phyloP scores from a whole-genome alignment of 768 basidiomycete species.

The Lepiota venenata region DNA sequence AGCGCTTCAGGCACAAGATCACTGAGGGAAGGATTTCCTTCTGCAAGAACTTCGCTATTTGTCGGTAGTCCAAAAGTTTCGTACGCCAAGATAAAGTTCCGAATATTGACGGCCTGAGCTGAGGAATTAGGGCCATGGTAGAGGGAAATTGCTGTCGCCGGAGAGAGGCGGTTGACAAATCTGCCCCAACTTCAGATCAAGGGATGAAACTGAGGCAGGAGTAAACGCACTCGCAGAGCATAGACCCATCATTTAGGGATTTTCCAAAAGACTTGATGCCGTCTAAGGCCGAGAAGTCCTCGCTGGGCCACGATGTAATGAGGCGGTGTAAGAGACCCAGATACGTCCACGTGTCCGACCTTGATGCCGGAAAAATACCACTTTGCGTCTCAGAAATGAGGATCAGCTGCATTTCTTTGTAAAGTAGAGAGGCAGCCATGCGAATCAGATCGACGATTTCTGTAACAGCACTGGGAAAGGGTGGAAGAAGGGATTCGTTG shows the following conservation, averaged over 20 bases:
- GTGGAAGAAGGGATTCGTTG: background rate
- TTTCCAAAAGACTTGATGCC: background rate
- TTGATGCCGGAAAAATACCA: background rate
- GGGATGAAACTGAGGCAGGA: background rate
- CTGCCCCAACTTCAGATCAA: background rate
- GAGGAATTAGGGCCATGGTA: background rate
- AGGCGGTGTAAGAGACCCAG: background rate
- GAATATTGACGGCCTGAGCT: background rate
- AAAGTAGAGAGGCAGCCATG: background rate
- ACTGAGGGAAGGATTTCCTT: background rate
- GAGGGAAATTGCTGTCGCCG: background rate
- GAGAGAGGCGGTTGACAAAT: background rate
- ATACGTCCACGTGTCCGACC: background rate
- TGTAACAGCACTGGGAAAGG: background rate
- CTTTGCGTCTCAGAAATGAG: background rate
- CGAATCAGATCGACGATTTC: constrained; percentile 3
- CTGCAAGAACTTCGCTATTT: background rate
- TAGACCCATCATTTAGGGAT: background rate
- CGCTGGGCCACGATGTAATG: background rate
- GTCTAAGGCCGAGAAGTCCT: background rate
- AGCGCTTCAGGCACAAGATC: background rate
- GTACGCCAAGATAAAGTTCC: background rate
- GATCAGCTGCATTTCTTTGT: background rate
- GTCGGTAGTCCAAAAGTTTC: background rate
- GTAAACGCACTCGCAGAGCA: background rate